Evolutionary conservation across 1,284 basidiomycete genomes (phyloP).

Genomic region (Volvariella surrecta): DNA sequence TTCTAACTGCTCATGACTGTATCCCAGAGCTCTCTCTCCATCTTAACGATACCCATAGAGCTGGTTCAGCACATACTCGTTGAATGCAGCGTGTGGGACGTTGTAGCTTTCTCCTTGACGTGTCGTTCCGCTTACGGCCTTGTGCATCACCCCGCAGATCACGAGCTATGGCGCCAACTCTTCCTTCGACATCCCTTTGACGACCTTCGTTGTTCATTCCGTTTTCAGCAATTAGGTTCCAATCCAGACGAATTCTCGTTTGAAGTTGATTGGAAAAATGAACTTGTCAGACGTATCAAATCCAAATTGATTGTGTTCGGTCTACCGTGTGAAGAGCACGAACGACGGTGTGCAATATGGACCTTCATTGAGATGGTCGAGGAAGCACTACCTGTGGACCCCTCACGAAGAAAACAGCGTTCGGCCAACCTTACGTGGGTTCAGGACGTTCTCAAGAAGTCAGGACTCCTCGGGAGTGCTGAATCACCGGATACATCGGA

Average conservation of each 20-base stretch:
- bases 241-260: not conserved
- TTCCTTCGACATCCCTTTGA: conserved; percentile 51
- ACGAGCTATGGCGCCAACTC: conserved; percentile 56
- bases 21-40: conserved; percentile 2
- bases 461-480: conserved; percentile 23
- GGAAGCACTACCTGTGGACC: conserved; percentile 27
- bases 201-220: conserved; percentile 34
- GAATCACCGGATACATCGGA: conserved; percentile 13
- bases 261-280: conserved; percentile 26
- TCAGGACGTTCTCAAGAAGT: conserved; percentile 24
- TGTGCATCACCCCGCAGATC: conserved; percentile 40
- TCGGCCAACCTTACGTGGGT: conserved; percentile 36
- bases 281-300: conserved; percentile 30
- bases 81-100: conserved; percentile 43
- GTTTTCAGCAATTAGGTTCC: conserved; percentile 7
- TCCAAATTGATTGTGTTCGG: conserved; percentile 25
- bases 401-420: conserved; percentile 13
- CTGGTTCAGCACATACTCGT: conserved; percentile 46
- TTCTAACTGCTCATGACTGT: conserved; percentile 3
- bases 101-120: conserved; percentile 46
- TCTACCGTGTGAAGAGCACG: conserved; percentile 15
- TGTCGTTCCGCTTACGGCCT: conserved; percentile 37
- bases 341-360: conserved; percentile 29
- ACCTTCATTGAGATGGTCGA: conserved; percentile 34
- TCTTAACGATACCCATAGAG: conserved; percentile 40